phyloP scores from a whole-genome alignment of 345 rosid species.

The Rhizophora mangle region DNA sequence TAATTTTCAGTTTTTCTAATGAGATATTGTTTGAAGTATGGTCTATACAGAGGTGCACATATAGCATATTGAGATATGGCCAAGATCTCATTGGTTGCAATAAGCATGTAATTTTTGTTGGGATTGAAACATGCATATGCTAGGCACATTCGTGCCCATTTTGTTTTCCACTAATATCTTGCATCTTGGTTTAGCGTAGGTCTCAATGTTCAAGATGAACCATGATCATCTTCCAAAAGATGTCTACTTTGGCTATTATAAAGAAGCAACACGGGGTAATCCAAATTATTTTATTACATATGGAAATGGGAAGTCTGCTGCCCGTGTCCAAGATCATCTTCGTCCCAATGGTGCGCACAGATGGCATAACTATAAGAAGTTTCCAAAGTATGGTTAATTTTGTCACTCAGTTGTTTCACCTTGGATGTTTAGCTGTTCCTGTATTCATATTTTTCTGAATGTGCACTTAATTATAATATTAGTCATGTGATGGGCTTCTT shows the following conservation, averaged over 20 bases:
- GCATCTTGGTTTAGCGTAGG: slow-evolving; percentile 36
- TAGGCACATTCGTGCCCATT: background rate
- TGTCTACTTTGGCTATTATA: slow-evolving; percentile 79
- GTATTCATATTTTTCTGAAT: no score
- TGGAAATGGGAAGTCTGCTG: slow-evolving; percentile 97
- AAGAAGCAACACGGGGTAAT: slow-evolving; percentile 80
- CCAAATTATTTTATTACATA: slow-evolving; percentile 90
- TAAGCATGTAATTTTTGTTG: slow-evolving; percentile 1
- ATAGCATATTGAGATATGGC: background rate
- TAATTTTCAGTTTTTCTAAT: background rate
- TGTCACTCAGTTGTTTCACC: no score
- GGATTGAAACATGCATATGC: background rate
- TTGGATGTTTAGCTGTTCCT: no score
- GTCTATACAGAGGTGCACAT: background rate
- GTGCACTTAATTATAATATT: no score
- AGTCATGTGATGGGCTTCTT: no score
- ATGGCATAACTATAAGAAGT: slow-evolving; percentile 93
- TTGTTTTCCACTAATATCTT: background rate
- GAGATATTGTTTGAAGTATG: background rate
- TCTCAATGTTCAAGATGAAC: slow-evolving; percentile 94
- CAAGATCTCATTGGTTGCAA: background rate
- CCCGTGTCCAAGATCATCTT: slow-evolving; percentile 85
- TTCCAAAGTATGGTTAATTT: slow-evolving; percentile 47
- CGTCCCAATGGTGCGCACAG: slow-evolving; percentile 98
- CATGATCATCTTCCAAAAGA: slow-evolving; percentile 89